These are phyloP conservation scores for Elsinoe fawcettii DNA, from an alignment of 2,329 filamentous ascomycete genomes.

Conservation along the genomic window DNA sequence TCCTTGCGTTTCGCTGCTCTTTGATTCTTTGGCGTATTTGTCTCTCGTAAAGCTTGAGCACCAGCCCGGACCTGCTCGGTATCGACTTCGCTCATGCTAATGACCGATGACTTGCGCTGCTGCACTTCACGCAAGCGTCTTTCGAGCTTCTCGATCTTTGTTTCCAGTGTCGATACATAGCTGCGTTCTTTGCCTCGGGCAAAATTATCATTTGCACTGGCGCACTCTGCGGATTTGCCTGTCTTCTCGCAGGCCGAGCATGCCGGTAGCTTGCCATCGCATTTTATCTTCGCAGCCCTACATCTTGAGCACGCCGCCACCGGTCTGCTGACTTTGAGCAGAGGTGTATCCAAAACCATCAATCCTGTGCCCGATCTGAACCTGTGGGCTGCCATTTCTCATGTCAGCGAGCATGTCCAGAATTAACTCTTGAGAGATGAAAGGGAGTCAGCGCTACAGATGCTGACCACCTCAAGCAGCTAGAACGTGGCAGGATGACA, in stretches of 20 bases:
- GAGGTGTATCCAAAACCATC: slow-evolving; percentile 48
- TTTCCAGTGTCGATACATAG: slow-evolving; percentile 92
- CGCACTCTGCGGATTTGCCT: slow-evolving; percentile 78
- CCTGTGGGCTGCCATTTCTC: slow-evolving; percentile 4
- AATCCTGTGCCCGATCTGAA: not conserved
- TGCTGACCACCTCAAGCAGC: not conserved
- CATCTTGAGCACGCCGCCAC: slow-evolving; percentile 75
- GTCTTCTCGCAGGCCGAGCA: slow-evolving; percentile 94
- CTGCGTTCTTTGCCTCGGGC: slow-evolving; percentile 91
- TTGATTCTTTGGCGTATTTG: slow-evolving; percentile 24
- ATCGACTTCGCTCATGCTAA: slow-evolving; percentile 52
- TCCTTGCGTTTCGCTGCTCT: slow-evolving; percentile 52
- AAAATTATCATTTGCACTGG: slow-evolving; percentile 91
- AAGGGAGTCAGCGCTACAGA: not conserved
- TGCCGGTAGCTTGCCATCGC: slow-evolving; percentile 89
- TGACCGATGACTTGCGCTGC: slow-evolving; percentile 63
- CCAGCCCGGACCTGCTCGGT: slow-evolving; percentile 19
- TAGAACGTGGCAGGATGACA: not conserved
- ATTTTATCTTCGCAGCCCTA: slow-evolving; percentile 92
- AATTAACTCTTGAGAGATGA: not conserved
- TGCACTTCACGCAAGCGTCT: slow-evolving; percentile 59
- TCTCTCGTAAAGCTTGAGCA: not conserved
- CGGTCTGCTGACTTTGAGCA: slow-evolving; percentile 66
- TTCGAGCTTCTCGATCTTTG: slow-evolving; percentile 81
- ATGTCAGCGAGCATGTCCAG: not conserved